phyloP scores from a whole-genome alignment of 2,329 filamentous ascomycete genomes.

The Hysterium pulicare region DNA sequence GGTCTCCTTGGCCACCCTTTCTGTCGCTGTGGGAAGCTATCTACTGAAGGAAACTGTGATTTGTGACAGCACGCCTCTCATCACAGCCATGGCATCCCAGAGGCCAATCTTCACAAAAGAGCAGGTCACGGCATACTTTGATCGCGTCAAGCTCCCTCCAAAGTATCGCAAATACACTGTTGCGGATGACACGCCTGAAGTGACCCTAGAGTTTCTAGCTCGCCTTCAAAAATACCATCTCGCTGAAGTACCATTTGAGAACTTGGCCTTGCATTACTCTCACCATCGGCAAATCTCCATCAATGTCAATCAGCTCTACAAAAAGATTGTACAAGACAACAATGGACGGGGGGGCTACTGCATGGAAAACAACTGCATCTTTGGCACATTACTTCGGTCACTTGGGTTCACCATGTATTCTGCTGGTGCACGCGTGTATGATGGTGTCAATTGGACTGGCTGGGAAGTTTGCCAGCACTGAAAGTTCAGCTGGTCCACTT shows the following conservation, averaged over 20 bases:
- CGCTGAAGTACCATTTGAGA: constrained; percentile 54
- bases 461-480: constrained; percentile 28
- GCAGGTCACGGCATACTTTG: constrained; percentile 33
- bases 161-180: constrained; percentile 24
- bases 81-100: constrained; percentile 17
- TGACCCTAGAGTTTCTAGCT: constrained; percentile 26
- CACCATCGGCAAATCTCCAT: constrained; percentile 43
- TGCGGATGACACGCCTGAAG: constrained; percentile 15
- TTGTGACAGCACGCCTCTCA: not conserved
- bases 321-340: constrained; percentile 52
- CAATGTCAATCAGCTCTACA: constrained; percentile 49
- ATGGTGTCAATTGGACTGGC: constrained; percentile 22
- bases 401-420: constrained; percentile 49
- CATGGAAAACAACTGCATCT: constrained; percentile 58
- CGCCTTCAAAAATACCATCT: constrained; percentile 42
- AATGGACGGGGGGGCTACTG: constrained; percentile 56
- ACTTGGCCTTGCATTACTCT: constrained; percentile 52
- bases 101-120: constrained; percentile 20
- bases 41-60: not conserved
- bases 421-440: constrained; percentile 40
- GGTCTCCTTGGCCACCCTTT: too few species aligned
- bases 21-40: too few species aligned
- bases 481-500: too few species aligned
- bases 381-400: constrained; percentile 50
- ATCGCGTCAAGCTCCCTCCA: constrained; percentile 29